These are phyloP conservation scores for Pseudonitzschia delicatissima DNA, from an alignment of 108 stramenopile species.

Conservation along the genomic window DNA sequence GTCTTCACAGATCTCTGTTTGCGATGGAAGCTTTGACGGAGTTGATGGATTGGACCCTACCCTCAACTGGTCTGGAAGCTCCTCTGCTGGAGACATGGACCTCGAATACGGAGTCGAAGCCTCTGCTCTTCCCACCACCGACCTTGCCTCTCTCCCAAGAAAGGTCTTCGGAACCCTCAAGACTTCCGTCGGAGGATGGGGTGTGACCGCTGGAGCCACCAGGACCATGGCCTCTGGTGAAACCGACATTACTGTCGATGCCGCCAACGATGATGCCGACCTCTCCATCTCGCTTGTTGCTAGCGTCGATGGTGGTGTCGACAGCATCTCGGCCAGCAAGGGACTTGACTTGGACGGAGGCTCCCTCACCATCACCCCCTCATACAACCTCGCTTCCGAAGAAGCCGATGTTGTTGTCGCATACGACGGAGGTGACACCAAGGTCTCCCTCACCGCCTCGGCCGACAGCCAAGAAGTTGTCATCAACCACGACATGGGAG, in stretches of 20 bases:
- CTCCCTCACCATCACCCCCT: slow-evolving; percentile 75
- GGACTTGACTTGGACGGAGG: slow-evolving; percentile 74
- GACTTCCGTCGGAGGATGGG: slow-evolving; percentile 67
- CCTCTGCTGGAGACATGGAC: slow-evolving; percentile 43
- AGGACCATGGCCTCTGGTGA: slow-evolving; percentile 29
- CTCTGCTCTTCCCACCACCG: slow-evolving; percentile 68
- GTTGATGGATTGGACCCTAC: slow-evolving; percentile 81
- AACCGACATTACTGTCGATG: slow-evolving; percentile 49
- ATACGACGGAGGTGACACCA: slow-evolving; percentile 70
- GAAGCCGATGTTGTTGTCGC: slow-evolving; percentile 71
- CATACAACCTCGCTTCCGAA: slow-evolving; percentile 60
- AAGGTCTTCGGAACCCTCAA: slow-evolving; percentile 79
- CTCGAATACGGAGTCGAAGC: slow-evolving; percentile 76
- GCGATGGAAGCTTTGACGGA: slow-evolving; percentile 81
- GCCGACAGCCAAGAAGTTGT: slow-evolving; percentile 69
- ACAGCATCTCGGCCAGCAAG: slow-evolving; percentile 72
- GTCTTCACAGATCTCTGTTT: slow-evolving; percentile 66
- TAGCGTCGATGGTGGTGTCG: slow-evolving; percentile 45
- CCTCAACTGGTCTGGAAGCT: slow-evolving; percentile 52
- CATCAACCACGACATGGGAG: slow-evolving; percentile 61
- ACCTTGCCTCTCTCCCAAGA: slow-evolving; percentile 82
- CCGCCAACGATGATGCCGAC: slow-evolving; percentile 70
- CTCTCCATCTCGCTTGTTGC: slow-evolving; percentile 45
- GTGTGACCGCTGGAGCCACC: slow-evolving; percentile 74
- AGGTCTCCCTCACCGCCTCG: slow-evolving; percentile 62